Evolutionary conservation across 169 alveolate species (phyloP).

Genomic region (Plasmodium inui): DNA sequence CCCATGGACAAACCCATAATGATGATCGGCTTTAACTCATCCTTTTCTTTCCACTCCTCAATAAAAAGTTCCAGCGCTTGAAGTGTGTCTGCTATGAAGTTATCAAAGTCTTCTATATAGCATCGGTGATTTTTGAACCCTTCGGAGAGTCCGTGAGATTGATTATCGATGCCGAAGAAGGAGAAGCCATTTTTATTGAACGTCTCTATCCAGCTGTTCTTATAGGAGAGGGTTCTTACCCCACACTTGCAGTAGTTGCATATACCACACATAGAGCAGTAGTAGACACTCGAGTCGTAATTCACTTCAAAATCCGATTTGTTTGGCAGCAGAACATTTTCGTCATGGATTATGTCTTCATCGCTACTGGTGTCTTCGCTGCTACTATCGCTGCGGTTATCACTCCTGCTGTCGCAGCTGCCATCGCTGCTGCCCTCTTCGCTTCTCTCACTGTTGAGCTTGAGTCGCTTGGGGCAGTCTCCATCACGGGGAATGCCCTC

Average conservation of each 20-base stretch:
- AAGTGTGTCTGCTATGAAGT: slow-evolving; percentile 76
- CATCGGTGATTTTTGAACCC: slow-evolving; percentile 75
- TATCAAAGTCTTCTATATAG: slow-evolving; percentile 69
- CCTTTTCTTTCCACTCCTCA: slow-evolving; percentile 55
- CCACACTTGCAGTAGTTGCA: slow-evolving; percentile 65
- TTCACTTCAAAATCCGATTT: background rate
- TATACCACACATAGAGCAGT: slow-evolving; percentile 66
- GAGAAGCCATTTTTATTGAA: slow-evolving; percentile 78
- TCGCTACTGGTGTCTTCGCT: background rate
- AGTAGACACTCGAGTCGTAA: slow-evolving; percentile 25
- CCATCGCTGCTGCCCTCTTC: background rate
- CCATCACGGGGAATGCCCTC: too few species aligned
- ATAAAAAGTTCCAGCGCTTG: slow-evolving; percentile 79
- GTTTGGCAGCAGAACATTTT: slow-evolving; percentile 20
- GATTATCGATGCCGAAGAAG: slow-evolving; percentile 81
- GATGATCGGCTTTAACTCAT: slow-evolving; percentile 51
- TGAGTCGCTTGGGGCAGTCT: background rate
- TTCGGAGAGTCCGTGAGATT: slow-evolving; percentile 83
- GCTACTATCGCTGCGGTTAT: background rate
- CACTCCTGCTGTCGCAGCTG: background rate
- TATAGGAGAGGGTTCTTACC: slow-evolving; percentile 72
- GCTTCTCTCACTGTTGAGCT: background rate
- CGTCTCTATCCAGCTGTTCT: slow-evolving; percentile 80
- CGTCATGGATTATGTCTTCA: slow-evolving; percentile 13
- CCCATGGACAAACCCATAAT: slow-evolving; percentile 71